Percentiles rank a stretch among this genome's conserved stretches.
Evolutionary conservation across 345 rosid species (phyloP).

Genomic region (Populus pruinosa): DNA sequence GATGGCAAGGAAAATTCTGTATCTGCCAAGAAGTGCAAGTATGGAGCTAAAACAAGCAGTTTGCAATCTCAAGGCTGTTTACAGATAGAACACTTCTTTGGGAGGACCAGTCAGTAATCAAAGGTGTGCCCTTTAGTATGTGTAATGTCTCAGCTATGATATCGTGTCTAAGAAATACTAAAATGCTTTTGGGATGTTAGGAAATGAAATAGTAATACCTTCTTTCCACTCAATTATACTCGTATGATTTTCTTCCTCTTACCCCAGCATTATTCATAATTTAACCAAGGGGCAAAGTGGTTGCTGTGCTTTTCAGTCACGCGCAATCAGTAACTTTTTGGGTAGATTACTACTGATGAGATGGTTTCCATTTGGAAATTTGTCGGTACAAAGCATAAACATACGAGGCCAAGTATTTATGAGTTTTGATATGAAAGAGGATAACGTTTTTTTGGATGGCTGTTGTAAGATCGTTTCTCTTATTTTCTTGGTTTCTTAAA

Average conservation of each 20-base stretch:
- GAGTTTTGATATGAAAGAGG: background rate
- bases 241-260: background rate
- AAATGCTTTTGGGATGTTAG: background rate
- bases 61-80: slow-evolving; percentile 60
- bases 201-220: background rate
- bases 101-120: slow-evolving; percentile 43
- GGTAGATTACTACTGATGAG: background rate
- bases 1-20: slow-evolving; percentile 39
- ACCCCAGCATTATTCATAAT: background rate
- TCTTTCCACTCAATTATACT: background rate
- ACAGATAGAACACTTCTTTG: slow-evolving; percentile 87
- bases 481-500: background rate
- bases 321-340: background rate
- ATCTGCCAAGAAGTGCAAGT: slow-evolving; percentile 57
- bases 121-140: background rate
- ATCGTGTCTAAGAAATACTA: background rate
- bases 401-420: background rate
- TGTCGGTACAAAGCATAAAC: background rate
- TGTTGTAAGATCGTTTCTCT: too few relatives aligned
- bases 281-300: background rate
- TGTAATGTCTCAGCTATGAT: background rate
- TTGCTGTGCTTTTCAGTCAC: background rate
- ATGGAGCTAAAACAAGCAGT: slow-evolving; percentile 43
- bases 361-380: background rate
- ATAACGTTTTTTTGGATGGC: too few relatives aligned